These are phyloP conservation scores for Nephromyces sp. DNA, from an alignment of 169 alveolate genomes.

Conservation along the genomic window DNA sequence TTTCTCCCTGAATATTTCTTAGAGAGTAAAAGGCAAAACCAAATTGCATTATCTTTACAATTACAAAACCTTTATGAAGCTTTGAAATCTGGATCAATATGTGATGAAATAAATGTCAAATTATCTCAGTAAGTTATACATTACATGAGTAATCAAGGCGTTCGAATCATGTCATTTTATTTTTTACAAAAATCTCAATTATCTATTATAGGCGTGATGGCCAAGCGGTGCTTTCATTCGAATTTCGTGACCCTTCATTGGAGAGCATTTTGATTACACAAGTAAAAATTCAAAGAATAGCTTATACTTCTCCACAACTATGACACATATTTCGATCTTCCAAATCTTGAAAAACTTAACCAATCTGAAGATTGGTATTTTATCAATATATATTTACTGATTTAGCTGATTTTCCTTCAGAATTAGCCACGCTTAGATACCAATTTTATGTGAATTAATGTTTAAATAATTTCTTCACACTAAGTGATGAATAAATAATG, in stretches of 20 bases:
- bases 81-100: conserved; percentile 2
- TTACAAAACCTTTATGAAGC: conserved; percentile 5
- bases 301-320: not conserved
- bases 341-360: not conserved
- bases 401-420: not conserved
- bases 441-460: too few species aligned
- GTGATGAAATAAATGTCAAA: conserved; percentile 9
- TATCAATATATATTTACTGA: not conserved
- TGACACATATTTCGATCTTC: not conserved
- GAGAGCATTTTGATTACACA: conserved; percentile 21
- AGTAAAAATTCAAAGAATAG: not conserved
- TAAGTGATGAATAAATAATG: too few species aligned
- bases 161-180: too few species aligned
- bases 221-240: conserved; percentile 25
- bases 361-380: not conserved
- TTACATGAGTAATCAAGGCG: too few species aligned
- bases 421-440: too few species aligned
- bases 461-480: too few species aligned
- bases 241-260: conserved; percentile 11
- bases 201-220: conserved; percentile 9
- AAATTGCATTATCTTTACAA: conserved; percentile 2
- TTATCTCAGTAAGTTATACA: conserved; percentile 16
- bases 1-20: conserved; percentile 6
- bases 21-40: conserved; percentile 10
- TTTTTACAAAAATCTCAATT: too few species aligned